A percentile compares a stretch with the other conserved stretches of the same genome.
These are phyloP conservation scores for Lolium rigidum DNA, from an alignment of 176 grass and related monocot genomes.

Conservation along the genomic window DNA sequence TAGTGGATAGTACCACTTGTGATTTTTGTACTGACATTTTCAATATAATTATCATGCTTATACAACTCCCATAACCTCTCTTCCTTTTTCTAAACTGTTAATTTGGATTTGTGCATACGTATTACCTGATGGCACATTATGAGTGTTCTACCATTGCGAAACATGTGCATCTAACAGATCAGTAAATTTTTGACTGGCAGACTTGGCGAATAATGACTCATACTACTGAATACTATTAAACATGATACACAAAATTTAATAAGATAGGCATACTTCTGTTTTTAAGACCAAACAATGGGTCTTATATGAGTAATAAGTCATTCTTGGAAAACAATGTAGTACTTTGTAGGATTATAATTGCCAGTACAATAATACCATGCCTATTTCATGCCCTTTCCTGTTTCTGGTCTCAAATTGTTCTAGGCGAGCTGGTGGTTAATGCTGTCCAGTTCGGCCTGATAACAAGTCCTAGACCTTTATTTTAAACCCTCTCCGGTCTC, in stretches of 20 bases:
- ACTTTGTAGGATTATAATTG: conserved; percentile 1
- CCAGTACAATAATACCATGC: conserved; percentile 1
- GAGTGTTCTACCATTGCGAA: background rate
- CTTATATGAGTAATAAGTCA: background rate
- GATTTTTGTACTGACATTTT: background rate
- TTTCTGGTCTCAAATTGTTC: background rate
- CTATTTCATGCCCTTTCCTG: background rate
- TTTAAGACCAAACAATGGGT: background rate
- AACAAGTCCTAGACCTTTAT: background rate
- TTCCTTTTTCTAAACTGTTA: background rate
- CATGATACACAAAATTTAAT: background rate
- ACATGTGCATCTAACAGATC: background rate
- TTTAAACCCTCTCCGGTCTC: background rate
- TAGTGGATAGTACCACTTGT: background rate
- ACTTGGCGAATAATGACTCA: background rate
- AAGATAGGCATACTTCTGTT: background rate
- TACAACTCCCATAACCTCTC: conserved; percentile 2
- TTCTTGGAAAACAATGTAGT: background rate
- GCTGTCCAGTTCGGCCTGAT: background rate
- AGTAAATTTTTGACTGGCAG: background rate
- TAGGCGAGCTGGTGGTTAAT: background rate
- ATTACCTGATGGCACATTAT: conserved; percentile 9
- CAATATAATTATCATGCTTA: conserved; percentile 27
- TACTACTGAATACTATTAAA: background rate
- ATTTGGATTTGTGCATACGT: conserved; percentile 16